Evolutionary conservation across 306 rosid species (phyloP).

Genomic region (Fragaria vesca): DNA sequence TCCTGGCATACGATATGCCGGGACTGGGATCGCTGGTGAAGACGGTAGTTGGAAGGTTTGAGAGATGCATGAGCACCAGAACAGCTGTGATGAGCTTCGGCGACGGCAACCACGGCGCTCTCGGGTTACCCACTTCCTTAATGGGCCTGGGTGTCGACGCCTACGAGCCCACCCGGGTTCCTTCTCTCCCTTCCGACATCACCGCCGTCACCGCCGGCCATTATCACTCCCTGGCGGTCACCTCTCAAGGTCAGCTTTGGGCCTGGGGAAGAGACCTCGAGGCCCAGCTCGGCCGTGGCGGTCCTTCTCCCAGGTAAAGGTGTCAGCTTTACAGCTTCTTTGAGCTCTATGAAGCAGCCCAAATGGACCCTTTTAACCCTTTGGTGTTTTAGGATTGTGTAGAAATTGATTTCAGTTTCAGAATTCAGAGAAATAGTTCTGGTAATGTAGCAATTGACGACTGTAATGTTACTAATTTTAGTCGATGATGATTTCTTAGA

Average conservation of each 20-base stretch:
- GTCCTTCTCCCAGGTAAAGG: conserved; percentile 48
- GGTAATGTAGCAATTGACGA: background rate
- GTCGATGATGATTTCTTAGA: no score
- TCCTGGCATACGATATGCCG: background rate
- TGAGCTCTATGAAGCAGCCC: background rate
- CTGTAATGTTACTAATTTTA: background rate
- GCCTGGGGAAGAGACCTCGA: conserved; percentile 41
- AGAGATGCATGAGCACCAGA: conserved; percentile 50
- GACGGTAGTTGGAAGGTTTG: background rate
- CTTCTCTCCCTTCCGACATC: conserved; percentile 57
- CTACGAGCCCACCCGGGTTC: conserved; percentile 65
- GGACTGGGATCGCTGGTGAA: conserved; percentile 11
- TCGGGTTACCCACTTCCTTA: conserved; percentile 61
- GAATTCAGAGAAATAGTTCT: background rate
- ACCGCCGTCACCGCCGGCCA: conserved; percentile 26
- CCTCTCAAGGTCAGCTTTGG: conserved; percentile 22
- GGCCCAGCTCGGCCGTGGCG: conserved; percentile 81
- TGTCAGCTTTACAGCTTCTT: background rate
- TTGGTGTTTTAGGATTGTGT: background rate
- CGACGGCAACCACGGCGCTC: conserved; percentile 80
- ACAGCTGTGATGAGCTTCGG: conserved; percentile 80
- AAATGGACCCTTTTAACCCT: background rate
- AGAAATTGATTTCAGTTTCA: background rate
- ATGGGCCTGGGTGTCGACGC: conserved; percentile 56
- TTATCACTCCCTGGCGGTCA: conserved; percentile 69